Evolutionary conservation across 805 yeast species (phyloP).

Genomic region (Yarrowia phangngaensis): DNA sequence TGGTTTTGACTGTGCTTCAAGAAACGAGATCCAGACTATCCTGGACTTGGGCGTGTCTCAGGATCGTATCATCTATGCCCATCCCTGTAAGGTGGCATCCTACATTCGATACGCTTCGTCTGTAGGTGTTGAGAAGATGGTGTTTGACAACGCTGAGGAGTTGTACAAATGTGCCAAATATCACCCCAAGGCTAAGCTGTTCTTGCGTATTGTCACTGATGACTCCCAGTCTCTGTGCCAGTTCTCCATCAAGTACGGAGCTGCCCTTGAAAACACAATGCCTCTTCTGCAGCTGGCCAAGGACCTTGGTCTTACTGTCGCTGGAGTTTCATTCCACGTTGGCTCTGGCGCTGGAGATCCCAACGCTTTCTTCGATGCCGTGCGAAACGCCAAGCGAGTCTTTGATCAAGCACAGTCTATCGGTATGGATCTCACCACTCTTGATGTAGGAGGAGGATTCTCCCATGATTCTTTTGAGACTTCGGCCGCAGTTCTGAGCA

Average conservation of each 20-base stretch:
- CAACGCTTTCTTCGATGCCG: constrained; percentile 62
- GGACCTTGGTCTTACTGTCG: constrained; percentile 57
- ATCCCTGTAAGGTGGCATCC: constrained; percentile 88
- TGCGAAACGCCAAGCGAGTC: constrained; percentile 61
- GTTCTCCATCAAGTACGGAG: constrained; percentile 85
- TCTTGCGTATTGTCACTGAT: constrained; percentile 83
- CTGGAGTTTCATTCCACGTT: constrained; percentile 91
- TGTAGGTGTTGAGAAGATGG: constrained; percentile 61
- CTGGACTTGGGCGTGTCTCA: constrained; percentile 61
- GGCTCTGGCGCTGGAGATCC: constrained; percentile 89
- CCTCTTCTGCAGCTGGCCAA: constrained; percentile 59
- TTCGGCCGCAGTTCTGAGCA: constrained; percentile 55
- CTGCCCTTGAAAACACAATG: constrained; percentile 53
- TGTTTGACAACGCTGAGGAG: constrained; percentile 87
- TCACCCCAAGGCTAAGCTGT: constrained; percentile 66
- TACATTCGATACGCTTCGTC: constrained; percentile 68
- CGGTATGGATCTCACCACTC: constrained; percentile 50
- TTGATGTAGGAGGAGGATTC: constrained; percentile 96
- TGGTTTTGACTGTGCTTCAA: constrained; percentile 91
- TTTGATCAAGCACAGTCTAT: constrained; percentile 55
- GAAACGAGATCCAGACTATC: constrained; percentile 69
- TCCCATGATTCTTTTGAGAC: constrained; percentile 53
- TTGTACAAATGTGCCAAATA: constrained; percentile 62
- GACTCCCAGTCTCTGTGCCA: constrained; percentile 85
- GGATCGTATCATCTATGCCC: constrained; percentile 76